Conservation (phyloP, 1,284 basidiomycete species). For the Grifola frondosa region DNA sequence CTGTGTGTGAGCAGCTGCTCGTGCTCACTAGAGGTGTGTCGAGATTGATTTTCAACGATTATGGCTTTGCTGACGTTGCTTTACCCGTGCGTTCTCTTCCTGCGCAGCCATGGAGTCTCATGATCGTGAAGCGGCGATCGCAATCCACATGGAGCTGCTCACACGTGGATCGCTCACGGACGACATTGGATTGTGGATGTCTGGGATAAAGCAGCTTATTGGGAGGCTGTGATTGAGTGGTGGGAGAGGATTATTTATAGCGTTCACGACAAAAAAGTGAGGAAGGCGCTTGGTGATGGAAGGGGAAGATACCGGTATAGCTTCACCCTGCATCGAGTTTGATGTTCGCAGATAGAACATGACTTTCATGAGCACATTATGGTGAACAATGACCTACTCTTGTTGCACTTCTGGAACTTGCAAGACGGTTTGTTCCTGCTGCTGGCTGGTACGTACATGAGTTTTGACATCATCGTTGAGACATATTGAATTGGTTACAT, state of each 20-base stretch:
- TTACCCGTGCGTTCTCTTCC: slow-evolving; percentile 9
- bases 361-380: too few species aligned
- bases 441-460: too few species aligned
- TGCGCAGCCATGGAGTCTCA: slow-evolving; percentile 68
- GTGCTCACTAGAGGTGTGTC: slow-evolving; percentile 66
- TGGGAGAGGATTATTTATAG: slow-evolving; percentile 10
- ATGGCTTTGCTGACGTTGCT: slow-evolving; percentile 1
- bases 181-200: slow-evolving; percentile 86
- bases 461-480: too few species aligned
- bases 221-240: slow-evolving; percentile 44
- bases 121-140: slow-evolving; percentile 70
- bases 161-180: slow-evolving; percentile 75
- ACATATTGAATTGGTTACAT: too few species aligned
- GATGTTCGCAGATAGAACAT: slow-evolving; percentile 17
- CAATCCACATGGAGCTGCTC: slow-evolving; percentile 78
- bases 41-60: too few species aligned
- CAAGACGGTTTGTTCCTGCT: too few species aligned
- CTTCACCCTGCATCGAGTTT: slow-evolving; percentile 15
- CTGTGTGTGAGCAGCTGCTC: slow-evolving; percentile 67
- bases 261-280: slow-evolving; percentile 17
- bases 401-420: too few species aligned
- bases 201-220: slow-evolving; percentile 82
- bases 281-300: slow-evolving; percentile 8
- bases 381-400: too few species aligned
- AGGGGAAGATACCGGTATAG: slow-evolving; percentile 11